A percentile compares a stretch with the other conserved stretches of the same genome.
phyloP scores from a whole-genome alignment of 2,329 filamentous ascomycete genomes.

The Colletotrichum truncatum region DNA sequence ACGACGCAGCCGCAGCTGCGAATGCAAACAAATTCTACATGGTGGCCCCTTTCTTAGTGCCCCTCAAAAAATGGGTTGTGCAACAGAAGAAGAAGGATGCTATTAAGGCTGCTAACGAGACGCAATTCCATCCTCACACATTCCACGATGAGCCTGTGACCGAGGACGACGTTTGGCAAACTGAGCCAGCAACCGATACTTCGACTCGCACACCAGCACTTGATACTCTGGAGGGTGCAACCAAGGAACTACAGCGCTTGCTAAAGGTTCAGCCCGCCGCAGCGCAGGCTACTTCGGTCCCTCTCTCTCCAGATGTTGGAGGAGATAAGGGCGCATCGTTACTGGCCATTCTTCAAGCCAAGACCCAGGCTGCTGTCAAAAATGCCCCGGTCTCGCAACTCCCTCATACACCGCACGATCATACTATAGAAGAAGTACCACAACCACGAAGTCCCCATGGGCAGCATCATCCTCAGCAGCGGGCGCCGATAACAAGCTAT shows the following conservation, averaged over 20 bases:
- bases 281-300: slow-evolving; percentile 56
- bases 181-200: slow-evolving; percentile 41
- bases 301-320: slow-evolving; percentile 32
- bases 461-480: slow-evolving; percentile 42
- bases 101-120: slow-evolving; percentile 50
- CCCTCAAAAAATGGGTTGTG: slow-evolving; percentile 90
- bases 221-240: slow-evolving; percentile 60
- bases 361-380: slow-evolving; percentile 32
- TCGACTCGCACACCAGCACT: slow-evolving; percentile 47
- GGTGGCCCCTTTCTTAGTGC: slow-evolving; percentile 91
- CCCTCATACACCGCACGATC: slow-evolving; percentile 64
- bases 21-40: slow-evolving; percentile 95
- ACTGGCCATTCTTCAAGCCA: slow-evolving; percentile 61
- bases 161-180: slow-evolving; percentile 68
- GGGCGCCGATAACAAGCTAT: slow-evolving; percentile 15
- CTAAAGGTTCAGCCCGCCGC: slow-evolving; percentile 64
- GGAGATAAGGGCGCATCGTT: slow-evolving; percentile 60
- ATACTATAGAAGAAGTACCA: slow-evolving; percentile 56
- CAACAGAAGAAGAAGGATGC: slow-evolving; percentile 80
- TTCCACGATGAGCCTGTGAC: slow-evolving; percentile 65
- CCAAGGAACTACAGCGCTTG: slow-evolving; percentile 61
- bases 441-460: slow-evolving; percentile 68
- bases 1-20: slow-evolving; percentile 60
- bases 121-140: slow-evolving; percentile 52
- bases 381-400: slow-evolving; percentile 35